Evolutionary conservation across 306 rosid species (phyloP).

Genomic region (Inga leiocalycina): DNA sequence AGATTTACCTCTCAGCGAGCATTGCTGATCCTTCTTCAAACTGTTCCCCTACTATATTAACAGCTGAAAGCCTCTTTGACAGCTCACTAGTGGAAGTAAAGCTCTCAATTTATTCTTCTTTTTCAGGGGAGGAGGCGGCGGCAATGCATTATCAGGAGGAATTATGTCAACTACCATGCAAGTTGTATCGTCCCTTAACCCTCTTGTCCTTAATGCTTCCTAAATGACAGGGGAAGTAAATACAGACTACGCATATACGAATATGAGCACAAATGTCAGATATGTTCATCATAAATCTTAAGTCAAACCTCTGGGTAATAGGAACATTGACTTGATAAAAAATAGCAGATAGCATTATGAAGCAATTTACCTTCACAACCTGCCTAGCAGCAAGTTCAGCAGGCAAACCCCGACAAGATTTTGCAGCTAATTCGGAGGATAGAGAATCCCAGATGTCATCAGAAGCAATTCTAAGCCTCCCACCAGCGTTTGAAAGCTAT

Average conservation of each 20-base stretch:
- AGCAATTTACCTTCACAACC: slow-evolving; percentile 65
- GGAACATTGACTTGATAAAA: not conserved
- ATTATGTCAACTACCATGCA: slow-evolving; percentile 69
- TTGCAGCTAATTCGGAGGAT: slow-evolving; percentile 68
- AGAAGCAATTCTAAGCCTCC: slow-evolving; percentile 72
- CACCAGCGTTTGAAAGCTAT: slow-evolving; percentile 66
- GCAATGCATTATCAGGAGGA: slow-evolving; percentile 53
- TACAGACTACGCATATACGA: not conserved
- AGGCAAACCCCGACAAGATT: slow-evolving; percentile 65
- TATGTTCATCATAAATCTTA: not conserved
- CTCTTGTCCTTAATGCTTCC: slow-evolving; percentile 68
- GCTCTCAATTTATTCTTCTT: slow-evolving; percentile 49
- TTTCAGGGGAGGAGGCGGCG: slow-evolving; percentile 52
- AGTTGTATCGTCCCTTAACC: slow-evolving; percentile 75
- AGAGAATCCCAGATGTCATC: slow-evolving; percentile 83
- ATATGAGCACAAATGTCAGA: not conserved
- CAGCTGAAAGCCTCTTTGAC: slow-evolving; percentile 64
- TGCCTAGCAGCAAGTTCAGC: slow-evolving; percentile 80
- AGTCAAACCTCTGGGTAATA: slow-evolving; percentile 6
- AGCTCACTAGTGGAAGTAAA: slow-evolving; percentile 52
- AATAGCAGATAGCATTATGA: slow-evolving; percentile 7
- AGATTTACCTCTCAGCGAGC: slow-evolving; percentile 72
- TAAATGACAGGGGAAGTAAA: slow-evolving; percentile 20
- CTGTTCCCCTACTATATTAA: slow-evolving; percentile 64
- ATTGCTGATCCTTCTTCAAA: slow-evolving; percentile 82